Evolutionary conservation across 345 rosid species (phyloP), one percentile per base, ranked within the genome.

Genomic region (Acer yangbiense): DNA sequence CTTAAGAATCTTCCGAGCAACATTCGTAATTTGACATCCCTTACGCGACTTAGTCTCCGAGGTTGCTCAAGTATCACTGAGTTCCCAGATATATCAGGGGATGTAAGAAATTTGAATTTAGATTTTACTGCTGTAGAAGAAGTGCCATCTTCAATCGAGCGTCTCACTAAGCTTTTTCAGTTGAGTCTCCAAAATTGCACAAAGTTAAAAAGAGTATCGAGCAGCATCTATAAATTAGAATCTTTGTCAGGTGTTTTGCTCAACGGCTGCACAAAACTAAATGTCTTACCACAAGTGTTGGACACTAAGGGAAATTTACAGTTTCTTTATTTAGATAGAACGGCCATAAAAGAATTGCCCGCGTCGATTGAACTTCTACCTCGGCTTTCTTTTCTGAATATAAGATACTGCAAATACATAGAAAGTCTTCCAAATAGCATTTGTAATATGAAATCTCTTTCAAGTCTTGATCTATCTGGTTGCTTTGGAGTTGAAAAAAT

Each of bases 141-240:
- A 72, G 44, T 78, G 18, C 76, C 77, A 25, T 65, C 64, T 48
- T 78, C 77, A 25, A 55, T 78, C 23, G 35, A 25, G 35, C 14
- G 17, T 20, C 55, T 65, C 14, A 23, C 55, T 62, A 5, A 39
- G 25, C 81, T 78, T 63, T 6, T 6, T 0, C 4, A 2, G 4
- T 18, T 78, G 65, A 71, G 69, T 54, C 66, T 82, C 25, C 41
- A 12, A 60, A 39, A 55, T n/a, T 78, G 85, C 82, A 75, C 43
- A 61, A 62, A 17, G 39, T 32, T 73, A 21, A 62, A 41, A 10
- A 23, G 44, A 61, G 41, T 73, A 1, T 41, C 68, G 16, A 73
- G 76, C 57, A 62, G 58, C 58, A 23, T 73, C 46, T 55, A 9
- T 27, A 44, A 58, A n/a, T 35, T 39, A 50, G 55, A 72, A 58